phyloP scores from a whole-genome alignment of 352 stramenopile species.

The Phytophthora sp. region DNA sequence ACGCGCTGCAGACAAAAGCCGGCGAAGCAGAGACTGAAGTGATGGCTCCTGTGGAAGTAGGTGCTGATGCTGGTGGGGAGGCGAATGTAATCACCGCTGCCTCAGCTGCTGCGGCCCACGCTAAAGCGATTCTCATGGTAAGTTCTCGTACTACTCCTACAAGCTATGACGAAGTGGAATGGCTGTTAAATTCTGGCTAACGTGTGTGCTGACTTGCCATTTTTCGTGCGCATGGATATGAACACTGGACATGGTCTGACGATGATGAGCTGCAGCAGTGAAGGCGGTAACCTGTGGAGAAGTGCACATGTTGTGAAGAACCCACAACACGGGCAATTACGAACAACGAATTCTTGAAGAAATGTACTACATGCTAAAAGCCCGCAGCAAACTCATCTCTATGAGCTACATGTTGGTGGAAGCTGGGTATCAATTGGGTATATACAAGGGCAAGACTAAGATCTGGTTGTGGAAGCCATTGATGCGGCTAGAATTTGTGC shows the following conservation, averaged over 20 bases:
- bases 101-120: too few species aligned
- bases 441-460: conserved; percentile 11
- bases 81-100: too few species aligned
- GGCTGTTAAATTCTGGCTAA: conserved; percentile 17
- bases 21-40: too few species aligned
- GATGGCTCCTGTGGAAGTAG: too few species aligned
- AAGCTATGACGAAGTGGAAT: too few species aligned
- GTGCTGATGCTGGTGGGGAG: too few species aligned
- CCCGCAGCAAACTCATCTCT: conserved; percentile 13
- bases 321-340: neutral
- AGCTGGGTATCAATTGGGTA: conserved; percentile 1
- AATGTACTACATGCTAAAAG: conserved; percentile 5
- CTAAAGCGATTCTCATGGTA: too few species aligned
- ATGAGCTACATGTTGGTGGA: conserved; percentile 21
- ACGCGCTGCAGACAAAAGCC: too few species aligned
- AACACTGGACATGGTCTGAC: neutral
- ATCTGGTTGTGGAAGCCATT: conserved; percentile 5
- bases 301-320: conserved; percentile 15
- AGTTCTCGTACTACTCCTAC: too few species aligned
- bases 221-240: conserved; percentile 6
- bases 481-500: conserved; percentile 15
- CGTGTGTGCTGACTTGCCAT: conserved; percentile 13
- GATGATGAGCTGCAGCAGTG: conserved; percentile 9
- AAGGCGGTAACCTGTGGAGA: conserved; percentile 1
- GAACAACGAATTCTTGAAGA: conserved; percentile 7